phyloP scores from a whole-genome alignment of 2,329 filamentous ascomycete genomes.

The Paraconiothyrium sp. region DNA sequence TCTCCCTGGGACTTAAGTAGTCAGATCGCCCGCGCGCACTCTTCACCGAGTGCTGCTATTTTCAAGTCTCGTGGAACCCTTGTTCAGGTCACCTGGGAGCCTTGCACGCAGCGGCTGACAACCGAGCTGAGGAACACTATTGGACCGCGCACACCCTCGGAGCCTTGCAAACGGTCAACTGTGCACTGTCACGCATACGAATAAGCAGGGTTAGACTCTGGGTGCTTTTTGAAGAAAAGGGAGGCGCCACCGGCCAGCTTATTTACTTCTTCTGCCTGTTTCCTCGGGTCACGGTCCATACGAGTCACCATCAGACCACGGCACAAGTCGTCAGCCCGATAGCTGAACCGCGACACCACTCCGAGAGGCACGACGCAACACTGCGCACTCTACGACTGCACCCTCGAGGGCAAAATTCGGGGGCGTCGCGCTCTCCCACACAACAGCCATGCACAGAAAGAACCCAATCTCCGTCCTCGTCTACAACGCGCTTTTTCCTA shows the following conservation, averaged over 20 bases:
- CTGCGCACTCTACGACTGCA: conserved; percentile 14
- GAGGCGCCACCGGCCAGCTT: conserved; percentile 7
- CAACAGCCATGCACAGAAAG: conserved; percentile 72
- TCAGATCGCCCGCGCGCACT: background rate
- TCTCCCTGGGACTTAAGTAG: conserved; percentile 6
- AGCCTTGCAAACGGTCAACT: conserved; percentile 15
- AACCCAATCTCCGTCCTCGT: conserved; percentile 75
- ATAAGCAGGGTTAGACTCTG: conserved; percentile 8
- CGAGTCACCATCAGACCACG: conserved; percentile 2
- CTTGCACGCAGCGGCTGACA: conserved; percentile 15
- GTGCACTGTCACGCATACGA: conserved; percentile 9
- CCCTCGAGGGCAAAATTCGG: background rate
- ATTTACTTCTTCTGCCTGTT: conserved; percentile 6
- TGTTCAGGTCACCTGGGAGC: conserved; percentile 11
- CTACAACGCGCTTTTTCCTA: conserved; percentile 77
- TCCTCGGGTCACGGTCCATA: conserved; percentile 8
- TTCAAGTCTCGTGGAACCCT: conserved; percentile 14
- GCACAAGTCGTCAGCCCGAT: conserved; percentile 3
- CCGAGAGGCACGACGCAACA: conserved; percentile 9
- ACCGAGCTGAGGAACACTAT: conserved; percentile 6
- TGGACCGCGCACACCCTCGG: conserved; percentile 10
- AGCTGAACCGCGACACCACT: conserved; percentile 15
- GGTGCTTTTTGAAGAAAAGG: conserved; percentile 2
- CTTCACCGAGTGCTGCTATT: background rate
- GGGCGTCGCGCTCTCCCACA: conserved; percentile 9